Evolutionary conservation across 2,329 filamentous ascomycete genomes (phyloP).

Genomic region (Paecilomyces variotii): DNA sequence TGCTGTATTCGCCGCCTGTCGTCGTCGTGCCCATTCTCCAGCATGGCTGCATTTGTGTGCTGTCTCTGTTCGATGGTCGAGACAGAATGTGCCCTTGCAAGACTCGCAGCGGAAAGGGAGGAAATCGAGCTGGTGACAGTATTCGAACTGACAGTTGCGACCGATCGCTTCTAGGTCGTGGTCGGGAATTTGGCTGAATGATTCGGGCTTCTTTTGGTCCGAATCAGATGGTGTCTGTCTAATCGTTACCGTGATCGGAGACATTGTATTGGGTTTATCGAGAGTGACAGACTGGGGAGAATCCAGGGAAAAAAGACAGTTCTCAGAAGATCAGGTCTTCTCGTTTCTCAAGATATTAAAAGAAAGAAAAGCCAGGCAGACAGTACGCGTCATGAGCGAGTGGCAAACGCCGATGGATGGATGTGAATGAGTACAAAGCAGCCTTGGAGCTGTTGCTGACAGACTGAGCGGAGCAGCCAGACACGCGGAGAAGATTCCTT

Average conservation of each 20-base stretch:
- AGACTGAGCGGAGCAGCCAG: background rate
- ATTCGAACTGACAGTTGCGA: conserved; percentile 80
- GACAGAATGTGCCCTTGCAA: conserved; percentile 76
- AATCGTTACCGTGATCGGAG: conserved; percentile 18
- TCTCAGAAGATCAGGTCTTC: background rate
- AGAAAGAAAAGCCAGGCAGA: background rate
- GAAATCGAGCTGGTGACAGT: conserved; percentile 93
- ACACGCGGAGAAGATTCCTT: conserved; percentile 7
- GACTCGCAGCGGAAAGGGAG: conserved; percentile 90
- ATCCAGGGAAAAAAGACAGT: background rate
- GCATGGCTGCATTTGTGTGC: conserved; percentile 61
- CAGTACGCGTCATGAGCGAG: background rate
- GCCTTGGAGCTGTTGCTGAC: background rate
- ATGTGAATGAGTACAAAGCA: background rate
- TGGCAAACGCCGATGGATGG: background rate
- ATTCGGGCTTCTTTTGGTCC: conserved; percentile 8
- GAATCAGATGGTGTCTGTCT: conserved; percentile 7
- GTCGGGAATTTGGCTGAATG: conserved; percentile 40
- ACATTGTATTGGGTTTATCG: conserved; percentile 6
- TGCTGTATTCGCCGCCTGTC: conserved; percentile 22
- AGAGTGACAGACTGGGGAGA: background rate
- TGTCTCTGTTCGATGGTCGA: conserved; percentile 84
- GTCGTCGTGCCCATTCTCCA: conserved; percentile 53
- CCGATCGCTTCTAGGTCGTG: conserved; percentile 80
- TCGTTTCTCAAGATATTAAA: background rate